Evolutionary conservation across 106 monocot genomes (phyloP).

Genomic region (Triglochin maritima): DNA sequence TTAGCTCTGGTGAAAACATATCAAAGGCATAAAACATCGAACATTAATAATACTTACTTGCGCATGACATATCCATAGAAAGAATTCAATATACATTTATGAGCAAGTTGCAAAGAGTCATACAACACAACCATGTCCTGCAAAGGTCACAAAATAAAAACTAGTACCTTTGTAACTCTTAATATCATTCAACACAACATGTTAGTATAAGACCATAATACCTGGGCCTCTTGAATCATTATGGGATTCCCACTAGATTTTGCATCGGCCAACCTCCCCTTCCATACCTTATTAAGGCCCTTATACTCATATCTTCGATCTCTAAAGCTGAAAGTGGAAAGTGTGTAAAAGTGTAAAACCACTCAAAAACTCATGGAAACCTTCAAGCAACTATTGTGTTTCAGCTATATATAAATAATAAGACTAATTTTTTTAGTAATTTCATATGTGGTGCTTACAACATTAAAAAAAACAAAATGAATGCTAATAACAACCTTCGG

Average conservation of each 20-base stretch:
- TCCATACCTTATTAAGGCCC: constrained; percentile 94
- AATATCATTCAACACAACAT: no score
- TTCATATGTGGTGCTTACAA: neutral
- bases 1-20: neutral
- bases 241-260: constrained; percentile 79
- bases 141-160: constrained; percentile 9
- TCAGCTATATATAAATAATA: no score
- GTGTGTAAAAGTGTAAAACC: neutral
- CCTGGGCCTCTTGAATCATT: constrained; percentile 96
- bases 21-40: neutral
- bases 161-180: neutral
- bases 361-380: no score
- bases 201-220: neutral
- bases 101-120: constrained; percentile 97
- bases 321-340: constrained; percentile 52
- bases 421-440: no score
- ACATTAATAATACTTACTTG: constrained; percentile 48
- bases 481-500: constrained; percentile 44
- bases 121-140: constrained; percentile 99
- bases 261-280: constrained; percentile 82
- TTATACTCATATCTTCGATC: constrained; percentile 98
- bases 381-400: no score
- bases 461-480: neutral
- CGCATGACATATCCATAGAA: constrained; percentile 99
- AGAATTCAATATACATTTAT: constrained; percentile 96